Evolutionary conservation across 164 flowering plant genomes (phyloP).

Genomic region (Stephania cephalantha): DNA sequence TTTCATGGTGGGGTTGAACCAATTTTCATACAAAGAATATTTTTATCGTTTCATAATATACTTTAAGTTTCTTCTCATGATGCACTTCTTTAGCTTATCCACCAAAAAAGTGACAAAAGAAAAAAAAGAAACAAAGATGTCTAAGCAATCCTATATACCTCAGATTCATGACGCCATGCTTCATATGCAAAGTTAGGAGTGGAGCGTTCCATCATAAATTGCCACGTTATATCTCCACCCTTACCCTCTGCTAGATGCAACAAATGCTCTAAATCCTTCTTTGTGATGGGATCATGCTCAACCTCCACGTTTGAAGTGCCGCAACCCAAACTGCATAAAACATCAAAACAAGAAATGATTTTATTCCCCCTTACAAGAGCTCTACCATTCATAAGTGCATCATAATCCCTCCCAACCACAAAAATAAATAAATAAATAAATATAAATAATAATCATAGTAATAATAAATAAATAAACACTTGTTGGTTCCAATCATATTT

Average conservation of each 20-base stretch:
- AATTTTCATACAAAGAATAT: too few relatives aligned
- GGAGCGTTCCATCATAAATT: conserved; percentile 78
- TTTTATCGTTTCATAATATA: too few relatives aligned
- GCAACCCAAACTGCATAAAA: conserved; percentile 20
- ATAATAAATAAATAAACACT: too few relatives aligned
- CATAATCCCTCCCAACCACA: too few relatives aligned
- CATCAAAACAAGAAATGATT: not conserved
- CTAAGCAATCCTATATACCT: conserved; percentile 38
- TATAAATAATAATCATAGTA: too few relatives aligned
- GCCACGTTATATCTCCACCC: conserved; percentile 66
- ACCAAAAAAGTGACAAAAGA: not conserved
- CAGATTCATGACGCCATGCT: conserved; percentile 94
- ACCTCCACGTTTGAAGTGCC: conserved; percentile 23
- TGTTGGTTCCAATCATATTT: too few relatives aligned
- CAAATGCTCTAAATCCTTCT: conserved; percentile 77
- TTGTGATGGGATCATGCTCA: conserved; percentile 45
- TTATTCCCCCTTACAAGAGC: too few relatives aligned
- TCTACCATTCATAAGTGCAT: too few relatives aligned
- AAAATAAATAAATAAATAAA: too few relatives aligned
- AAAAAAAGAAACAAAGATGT: not conserved
- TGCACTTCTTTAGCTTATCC: too few relatives aligned
- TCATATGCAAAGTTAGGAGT: conserved; percentile 75
- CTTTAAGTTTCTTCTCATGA: too few relatives aligned
- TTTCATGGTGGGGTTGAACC: too few relatives aligned
- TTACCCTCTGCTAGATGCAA: conserved; percentile 58